Conservation (phyloP, 1,284 basidiomycete species). For the Gymnopus androsaceus region DNA sequence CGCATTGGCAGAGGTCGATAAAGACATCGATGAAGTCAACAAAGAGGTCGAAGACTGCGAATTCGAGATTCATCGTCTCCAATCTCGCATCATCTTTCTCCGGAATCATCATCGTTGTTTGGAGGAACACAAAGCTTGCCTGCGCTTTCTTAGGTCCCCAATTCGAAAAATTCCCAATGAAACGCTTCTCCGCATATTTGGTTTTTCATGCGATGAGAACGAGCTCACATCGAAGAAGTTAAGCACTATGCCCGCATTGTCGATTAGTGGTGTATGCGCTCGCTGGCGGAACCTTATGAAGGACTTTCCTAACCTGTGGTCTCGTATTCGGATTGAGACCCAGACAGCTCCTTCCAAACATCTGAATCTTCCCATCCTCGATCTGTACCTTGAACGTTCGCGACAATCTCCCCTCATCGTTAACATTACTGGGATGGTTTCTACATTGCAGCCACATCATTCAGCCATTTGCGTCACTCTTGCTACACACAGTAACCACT, state of each 20-base stretch:
- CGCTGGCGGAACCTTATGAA: conserved; percentile 3
- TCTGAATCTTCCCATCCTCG: background rate
- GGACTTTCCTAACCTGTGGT: background rate
- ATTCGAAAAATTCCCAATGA: conserved; percentile 9
- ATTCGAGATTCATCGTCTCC: background rate
- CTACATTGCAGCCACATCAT: background rate
- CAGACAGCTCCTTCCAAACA: too few relatives aligned
- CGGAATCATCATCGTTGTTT: background rate
- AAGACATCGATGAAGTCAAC: background rate
- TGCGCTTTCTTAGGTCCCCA: background rate
- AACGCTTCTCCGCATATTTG: background rate
- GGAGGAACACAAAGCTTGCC: background rate
- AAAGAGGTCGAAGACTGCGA: background rate
- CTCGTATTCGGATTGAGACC: background rate
- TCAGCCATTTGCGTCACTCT: too few relatives aligned
- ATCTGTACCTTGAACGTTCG: background rate
- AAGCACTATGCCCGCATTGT: background rate
- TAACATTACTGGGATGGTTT: background rate
- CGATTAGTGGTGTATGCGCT: conserved; percentile 1
- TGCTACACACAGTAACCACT: background rate
- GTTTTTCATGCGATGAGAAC: background rate
- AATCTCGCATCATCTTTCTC: background rate
- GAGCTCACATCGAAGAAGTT: background rate
- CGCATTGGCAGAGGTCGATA: background rate
- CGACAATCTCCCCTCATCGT: background rate